These are phyloP conservation scores for Scutellaria barbata DNA, from an alignment of 257 asterid species.

Conservation along the genomic window DNA sequence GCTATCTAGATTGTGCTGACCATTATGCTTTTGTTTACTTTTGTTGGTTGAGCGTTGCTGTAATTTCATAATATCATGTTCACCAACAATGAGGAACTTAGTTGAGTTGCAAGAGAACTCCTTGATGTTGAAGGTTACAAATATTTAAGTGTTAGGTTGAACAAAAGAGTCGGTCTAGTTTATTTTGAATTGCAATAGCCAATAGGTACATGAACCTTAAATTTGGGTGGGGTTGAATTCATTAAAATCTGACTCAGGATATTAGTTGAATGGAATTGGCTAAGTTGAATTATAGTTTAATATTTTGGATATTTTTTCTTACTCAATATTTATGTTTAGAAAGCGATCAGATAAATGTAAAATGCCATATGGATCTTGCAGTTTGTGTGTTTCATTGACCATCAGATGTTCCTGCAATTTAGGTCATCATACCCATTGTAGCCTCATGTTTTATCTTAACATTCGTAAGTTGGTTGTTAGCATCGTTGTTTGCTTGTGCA, in stretches of 20 bases:
- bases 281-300: no score
- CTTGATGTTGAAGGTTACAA: neutral
- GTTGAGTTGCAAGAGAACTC: neutral
- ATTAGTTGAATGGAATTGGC: no score
- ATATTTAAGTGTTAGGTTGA: neutral
- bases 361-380: neutral
- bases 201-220: no score
- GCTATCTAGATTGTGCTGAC: neutral
- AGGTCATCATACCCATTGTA: neutral
- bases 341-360: neutral
- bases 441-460: neutral
- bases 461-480: no score
- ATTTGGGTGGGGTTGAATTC: no score
- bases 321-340: neutral
- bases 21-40: constrained; percentile 12
- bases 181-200: no score
- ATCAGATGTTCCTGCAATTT: neutral
- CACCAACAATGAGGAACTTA: neutral
- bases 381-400: neutral
- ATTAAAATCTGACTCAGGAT: no score
- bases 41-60: neutral
- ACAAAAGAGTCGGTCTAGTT: neutral
- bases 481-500: neutral
- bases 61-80: neutral
- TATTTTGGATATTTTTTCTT: neutral